These are phyloP conservation scores for Pichia deserticola DNA, from an alignment of 805 yeast species.

Conservation along the genomic window DNA sequence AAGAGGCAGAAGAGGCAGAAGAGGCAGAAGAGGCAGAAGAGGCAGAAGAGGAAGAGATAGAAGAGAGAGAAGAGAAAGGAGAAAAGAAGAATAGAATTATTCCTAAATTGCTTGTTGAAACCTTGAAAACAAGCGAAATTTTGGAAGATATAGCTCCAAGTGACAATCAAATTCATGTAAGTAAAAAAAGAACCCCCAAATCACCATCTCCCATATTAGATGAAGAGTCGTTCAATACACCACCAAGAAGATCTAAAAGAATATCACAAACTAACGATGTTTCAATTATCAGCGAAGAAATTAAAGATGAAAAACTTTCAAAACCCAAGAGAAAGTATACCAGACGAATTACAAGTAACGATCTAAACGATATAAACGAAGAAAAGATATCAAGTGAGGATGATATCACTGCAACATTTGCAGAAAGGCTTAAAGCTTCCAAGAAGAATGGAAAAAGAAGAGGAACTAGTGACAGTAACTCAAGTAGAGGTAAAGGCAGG, in stretches of 20 bases:
- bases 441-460: neutral
- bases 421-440: neutral
- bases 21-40: no score
- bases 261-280: neutral
- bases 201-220: neutral
- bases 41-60: no score
- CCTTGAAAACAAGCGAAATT: no score
- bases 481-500: slow-evolving; percentile 1
- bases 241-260: neutral
- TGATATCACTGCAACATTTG: neutral
- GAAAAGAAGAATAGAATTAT: no score
- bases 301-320: no score
- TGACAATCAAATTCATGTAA: no score
- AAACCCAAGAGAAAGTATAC: neutral
- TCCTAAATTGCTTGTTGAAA: no score
- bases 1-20: no score
- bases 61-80: no score
- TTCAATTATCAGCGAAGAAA: neutral
- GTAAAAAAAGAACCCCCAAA: neutral
- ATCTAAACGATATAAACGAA: neutral
- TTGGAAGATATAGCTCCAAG: no score
- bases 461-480: neutral
- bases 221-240: no score
- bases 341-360: neutral
- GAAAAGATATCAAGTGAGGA: neutral